Conservation (phyloP, 257 asterid species). For the Jasminum sambac region DNA sequence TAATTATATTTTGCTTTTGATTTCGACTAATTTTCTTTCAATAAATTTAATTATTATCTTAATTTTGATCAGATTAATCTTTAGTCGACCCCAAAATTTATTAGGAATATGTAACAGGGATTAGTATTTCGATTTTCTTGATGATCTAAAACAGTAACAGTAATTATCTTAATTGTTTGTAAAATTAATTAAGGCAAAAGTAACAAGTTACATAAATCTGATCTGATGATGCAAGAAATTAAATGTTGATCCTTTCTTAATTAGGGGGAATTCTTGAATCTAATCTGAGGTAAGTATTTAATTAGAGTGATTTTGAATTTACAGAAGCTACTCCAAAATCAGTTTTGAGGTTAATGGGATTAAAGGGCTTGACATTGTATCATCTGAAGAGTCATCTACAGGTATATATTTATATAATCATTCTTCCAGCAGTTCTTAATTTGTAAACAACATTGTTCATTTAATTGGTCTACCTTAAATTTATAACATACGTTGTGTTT, state of each 20-base stretch:
- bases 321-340: constrained; percentile 98
- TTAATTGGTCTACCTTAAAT: background rate
- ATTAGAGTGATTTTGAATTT: constrained; percentile 26
- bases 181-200: background rate
- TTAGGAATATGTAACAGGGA: background rate
- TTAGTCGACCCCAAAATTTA: background rate
- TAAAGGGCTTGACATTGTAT: constrained; percentile 82
- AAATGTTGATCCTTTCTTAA: too few relatives aligned
- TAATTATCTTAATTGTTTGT: background rate
- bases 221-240: background rate
- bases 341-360: constrained; percentile 81
- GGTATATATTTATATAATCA: constrained; percentile 39
- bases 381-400: constrained; percentile 92
- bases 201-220: background rate
- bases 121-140: background rate
- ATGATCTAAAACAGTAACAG: background rate
- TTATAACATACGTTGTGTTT: background rate
- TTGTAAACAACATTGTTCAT: background rate
- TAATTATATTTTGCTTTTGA: constrained; percentile 11
- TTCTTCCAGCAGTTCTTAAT: background rate
- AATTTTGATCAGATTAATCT: background rate
- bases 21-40: background rate
- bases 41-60: too few relatives aligned
- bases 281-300: too few relatives aligned
- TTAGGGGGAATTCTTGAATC: background rate